Evolutionary conservation across 257 asterid species (phyloP), one percentile per base, ranked within the genome.

Genomic region (Anisodus tanguticus): DNA sequence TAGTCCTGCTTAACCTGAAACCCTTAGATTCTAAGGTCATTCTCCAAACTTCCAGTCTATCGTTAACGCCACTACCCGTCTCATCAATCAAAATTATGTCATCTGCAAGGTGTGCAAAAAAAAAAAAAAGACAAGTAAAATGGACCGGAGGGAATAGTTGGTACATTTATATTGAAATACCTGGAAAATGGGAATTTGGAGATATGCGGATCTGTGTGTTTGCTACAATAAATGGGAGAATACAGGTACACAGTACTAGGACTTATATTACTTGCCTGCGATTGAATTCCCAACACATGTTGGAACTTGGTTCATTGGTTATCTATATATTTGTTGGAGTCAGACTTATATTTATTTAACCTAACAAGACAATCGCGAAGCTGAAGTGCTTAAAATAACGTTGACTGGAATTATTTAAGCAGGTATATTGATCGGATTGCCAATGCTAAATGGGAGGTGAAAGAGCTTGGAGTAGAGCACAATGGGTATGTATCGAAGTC

Each of bases 391-490:
- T 67, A 82, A 22, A 37, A 71, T 53, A 51, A 49, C 37, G 86
- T 85, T 84, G 82, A 78, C 72, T 62, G 85, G 76, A 67, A 77
- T 47, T 26, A 80, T 81, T 90, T 89, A 89, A 81, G 91, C 97
- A 97, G 99, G 93, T 97, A 97, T 85, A 97, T 91, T 72, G 99
- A 97, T 85, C 93, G 98, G 80, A 90, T 97, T 72, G 92, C 98
- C 85, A 93, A 82, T 88, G 97, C 97, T 45, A 97, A 93, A 90
- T 97, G 99, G 99, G 99, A 97, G 88, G 97, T 97, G 89, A 95
- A 92, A 87, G 98, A 95, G 91, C 99, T 97, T 62, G 98, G 99
- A 74, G 80, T 94, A 88, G 99, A 97, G 91, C 99, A 97, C 85
- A 97, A 95, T 77, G 98, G 99, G 99, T 97, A 92, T 49, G 93